Evolutionary conservation across 1,139 yeast genomes (phyloP).

Genomic region (Hansenula anomala): DNA sequence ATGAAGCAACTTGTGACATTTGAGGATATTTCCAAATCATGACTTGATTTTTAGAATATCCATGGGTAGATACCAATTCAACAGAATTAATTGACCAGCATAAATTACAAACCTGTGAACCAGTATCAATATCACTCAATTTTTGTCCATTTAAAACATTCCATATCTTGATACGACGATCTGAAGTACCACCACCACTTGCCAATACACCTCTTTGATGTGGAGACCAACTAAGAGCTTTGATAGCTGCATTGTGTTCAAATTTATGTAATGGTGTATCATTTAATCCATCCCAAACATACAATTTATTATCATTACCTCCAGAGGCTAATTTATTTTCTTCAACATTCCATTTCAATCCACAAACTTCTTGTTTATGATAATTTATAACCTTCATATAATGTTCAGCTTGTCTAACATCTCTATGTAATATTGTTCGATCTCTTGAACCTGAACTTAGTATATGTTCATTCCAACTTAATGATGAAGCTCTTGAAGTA

Average conservation of each 20-base stretch:
- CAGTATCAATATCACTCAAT: constrained; percentile 79
- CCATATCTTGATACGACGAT: constrained; percentile 88
- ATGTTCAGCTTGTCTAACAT: constrained; percentile 84
- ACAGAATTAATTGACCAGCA: constrained; percentile 91
- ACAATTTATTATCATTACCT: constrained; percentile 84
- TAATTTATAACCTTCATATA: constrained; percentile 64
- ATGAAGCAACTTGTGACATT: constrained; percentile 88
- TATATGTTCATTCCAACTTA: constrained; percentile 94
- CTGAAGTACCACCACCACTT: constrained; percentile 97
- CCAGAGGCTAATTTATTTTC: constrained; percentile 89
- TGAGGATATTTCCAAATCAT: constrained; percentile 94
- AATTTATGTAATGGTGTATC: constrained; percentile 70
- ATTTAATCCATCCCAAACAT: constrained; percentile 82
- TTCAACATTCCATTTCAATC: constrained; percentile 88
- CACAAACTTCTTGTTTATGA: constrained; percentile 95
- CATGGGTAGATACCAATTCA: constrained; percentile 93
- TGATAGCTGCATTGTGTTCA: constrained; percentile 93
- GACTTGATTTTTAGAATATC: constrained; percentile 86
- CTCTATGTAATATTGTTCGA: constrained; percentile 79
- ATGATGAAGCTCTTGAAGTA: constrained; percentile 73
- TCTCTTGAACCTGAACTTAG: constrained; percentile 87
- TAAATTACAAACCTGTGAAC: constrained; percentile 93
- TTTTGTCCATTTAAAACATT: constrained; percentile 77
- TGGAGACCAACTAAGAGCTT: constrained; percentile 97
- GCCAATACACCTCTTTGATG: constrained; percentile 93